These are phyloP conservation scores for Termitomyces eurrhizus DNA, from an alignment of 768 basidiomycete genomes.

Conservation along the genomic window DNA sequence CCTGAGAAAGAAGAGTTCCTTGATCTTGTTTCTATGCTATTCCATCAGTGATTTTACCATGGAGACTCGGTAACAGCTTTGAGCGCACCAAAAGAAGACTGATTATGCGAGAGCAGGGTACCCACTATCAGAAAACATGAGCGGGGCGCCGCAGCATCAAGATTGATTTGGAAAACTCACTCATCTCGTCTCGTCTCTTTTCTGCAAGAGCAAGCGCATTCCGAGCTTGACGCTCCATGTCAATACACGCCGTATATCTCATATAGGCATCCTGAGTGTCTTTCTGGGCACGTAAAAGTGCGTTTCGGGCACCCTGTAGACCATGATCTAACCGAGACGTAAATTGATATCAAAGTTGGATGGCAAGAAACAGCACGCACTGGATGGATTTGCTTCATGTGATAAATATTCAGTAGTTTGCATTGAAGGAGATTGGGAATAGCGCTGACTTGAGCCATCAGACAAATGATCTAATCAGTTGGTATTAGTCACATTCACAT, in stretches of 20 bases:
- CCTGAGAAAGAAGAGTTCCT: constrained; percentile 50
- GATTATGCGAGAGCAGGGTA: constrained; percentile 42
- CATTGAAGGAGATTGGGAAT: constrained; percentile 48
- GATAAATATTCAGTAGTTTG: constrained; percentile 49
- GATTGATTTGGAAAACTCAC: constrained; percentile 26
- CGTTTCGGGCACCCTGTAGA: constrained; percentile 56
- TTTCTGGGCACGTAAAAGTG: constrained; percentile 61
- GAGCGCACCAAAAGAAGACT: constrained; percentile 30
- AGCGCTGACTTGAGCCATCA: constrained; percentile 37
- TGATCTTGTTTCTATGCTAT: constrained; percentile 36
- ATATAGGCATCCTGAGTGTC: constrained; percentile 71
- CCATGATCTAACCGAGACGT: constrained; percentile 44
- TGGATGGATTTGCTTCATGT: constrained; percentile 56
- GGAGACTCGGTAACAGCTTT: constrained; percentile 10
- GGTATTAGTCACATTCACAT: constrained; percentile 7
- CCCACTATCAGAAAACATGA: constrained; percentile 35
- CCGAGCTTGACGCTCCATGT: constrained; percentile 63
- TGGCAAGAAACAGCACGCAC: constrained; percentile 32
- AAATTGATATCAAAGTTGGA: constrained; percentile 10
- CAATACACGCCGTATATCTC: constrained; percentile 64
- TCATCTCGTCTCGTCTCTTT: constrained; percentile 66
- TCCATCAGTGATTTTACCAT: constrained; percentile 16
- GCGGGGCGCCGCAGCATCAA: constrained; percentile 8
- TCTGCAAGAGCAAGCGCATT: constrained; percentile 61
- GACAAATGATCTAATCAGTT: constrained; percentile 29